Percentiles rank a stretch among this genome's conserved stretches.
These are phyloP conservation scores for Boeremia lycopersici DNA, from an alignment of 2,329 filamentous ascomycete species.

Conservation along the genomic window DNA sequence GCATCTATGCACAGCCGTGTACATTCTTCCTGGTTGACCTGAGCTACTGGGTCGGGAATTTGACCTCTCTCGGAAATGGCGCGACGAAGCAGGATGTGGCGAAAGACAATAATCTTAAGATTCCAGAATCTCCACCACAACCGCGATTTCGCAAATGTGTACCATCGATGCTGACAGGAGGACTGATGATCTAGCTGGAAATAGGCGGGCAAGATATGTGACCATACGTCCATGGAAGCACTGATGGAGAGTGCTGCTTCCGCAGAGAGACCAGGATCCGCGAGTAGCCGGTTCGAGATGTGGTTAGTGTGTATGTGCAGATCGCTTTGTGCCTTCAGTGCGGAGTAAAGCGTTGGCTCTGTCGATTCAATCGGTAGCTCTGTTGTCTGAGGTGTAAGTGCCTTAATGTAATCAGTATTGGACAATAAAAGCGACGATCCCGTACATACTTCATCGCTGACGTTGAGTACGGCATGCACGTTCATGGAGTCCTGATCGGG, in stretches of 20 bases:
- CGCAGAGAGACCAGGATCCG: constrained; percentile 33
- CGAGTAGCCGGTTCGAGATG: constrained; percentile 30
- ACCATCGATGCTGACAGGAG: constrained; percentile 22
- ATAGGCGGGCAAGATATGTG: constrained; percentile 23
- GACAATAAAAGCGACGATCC: too few relatives aligned
- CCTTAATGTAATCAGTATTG: constrained; percentile 11
- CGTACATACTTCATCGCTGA: constrained; percentile 26
- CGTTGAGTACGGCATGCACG: constrained; percentile 31
- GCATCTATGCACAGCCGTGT: constrained; percentile 32
- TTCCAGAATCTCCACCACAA: constrained; percentile 38
- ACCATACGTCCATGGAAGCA: constrained; percentile 26
- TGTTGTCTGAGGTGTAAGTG: constrained; percentile 28
- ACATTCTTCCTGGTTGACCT: constrained; percentile 29
- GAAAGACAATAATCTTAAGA: constrained; percentile 34
- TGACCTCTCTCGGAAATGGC: constrained; percentile 31
- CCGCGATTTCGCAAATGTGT: constrained; percentile 29
- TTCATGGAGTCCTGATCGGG: constrained; percentile 35
- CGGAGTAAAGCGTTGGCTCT: constrained; percentile 30
- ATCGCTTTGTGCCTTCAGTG: constrained; percentile 27
- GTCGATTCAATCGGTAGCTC: constrained; percentile 23
- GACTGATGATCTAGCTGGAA: constrained; percentile 21
- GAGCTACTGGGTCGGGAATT: constrained; percentile 24
- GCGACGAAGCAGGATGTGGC: constrained; percentile 30
- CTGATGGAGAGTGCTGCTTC: constrained; percentile 30
- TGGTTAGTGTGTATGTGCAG: constrained; percentile 34